phyloP scores from a whole-genome alignment of 176 grass and related monocot genomes.

The Urochloa ruziziensis region DNA sequence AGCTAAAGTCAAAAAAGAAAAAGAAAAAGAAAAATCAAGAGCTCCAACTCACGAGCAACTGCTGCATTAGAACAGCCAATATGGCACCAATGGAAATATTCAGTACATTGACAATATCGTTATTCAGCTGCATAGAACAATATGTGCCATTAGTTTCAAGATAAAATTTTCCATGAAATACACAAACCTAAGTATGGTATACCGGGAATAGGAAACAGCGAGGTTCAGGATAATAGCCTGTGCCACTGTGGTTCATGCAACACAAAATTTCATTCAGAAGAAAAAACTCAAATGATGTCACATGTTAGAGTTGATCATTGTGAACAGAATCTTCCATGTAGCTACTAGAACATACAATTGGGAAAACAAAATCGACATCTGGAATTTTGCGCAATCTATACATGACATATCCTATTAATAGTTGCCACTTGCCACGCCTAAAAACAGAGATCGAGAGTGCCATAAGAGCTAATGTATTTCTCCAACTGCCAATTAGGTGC shows the following conservation, averaged over 20 bases:
- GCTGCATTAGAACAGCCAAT: constrained; percentile 68
- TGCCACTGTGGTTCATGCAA: constrained; percentile 4
- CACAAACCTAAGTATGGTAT: background rate
- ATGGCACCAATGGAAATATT: constrained; percentile 76
- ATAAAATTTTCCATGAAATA: background rate
- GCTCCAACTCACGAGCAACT: constrained; percentile 38
- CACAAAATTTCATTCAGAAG: background rate
- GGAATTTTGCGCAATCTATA: background rate
- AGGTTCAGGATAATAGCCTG: background rate
- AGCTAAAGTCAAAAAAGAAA: background rate
- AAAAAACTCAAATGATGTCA: background rate
- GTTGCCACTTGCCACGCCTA: background rate
- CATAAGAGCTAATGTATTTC: background rate
- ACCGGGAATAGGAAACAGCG: background rate
- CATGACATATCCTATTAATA: background rate
- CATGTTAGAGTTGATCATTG: background rate
- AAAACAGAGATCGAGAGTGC: background rate
- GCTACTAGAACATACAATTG: background rate
- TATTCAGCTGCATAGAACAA: constrained; percentile 74
- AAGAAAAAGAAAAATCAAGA: constrained; percentile 14
- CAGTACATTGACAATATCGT: constrained; percentile 84
- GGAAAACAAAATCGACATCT: background rate
- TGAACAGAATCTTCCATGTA: background rate
- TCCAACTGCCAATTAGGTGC: background rate
- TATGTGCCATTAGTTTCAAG: constrained; percentile 17